Percentiles rank a stretch among this genome's conserved stretches.
Evolutionary conservation across 2,329 filamentous ascomycete genomes (phyloP).

Genomic region (Curvularia sp.): DNA sequence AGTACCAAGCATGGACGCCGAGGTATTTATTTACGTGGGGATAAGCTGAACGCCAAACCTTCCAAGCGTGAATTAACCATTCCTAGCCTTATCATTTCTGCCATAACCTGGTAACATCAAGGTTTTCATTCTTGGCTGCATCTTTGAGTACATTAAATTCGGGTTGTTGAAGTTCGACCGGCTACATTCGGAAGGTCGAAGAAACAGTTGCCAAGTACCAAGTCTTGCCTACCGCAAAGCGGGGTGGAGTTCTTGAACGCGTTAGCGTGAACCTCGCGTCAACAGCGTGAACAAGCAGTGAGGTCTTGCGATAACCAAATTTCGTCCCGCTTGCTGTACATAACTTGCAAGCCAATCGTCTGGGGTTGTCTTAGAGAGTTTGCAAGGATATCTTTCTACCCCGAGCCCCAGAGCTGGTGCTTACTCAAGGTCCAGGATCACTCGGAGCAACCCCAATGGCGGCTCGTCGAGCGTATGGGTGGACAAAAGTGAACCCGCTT

Average conservation of each 20-base stretch:
- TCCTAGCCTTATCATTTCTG: constrained; percentile 5
- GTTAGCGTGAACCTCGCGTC: constrained; percentile 8
- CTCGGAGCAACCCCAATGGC: background rate
- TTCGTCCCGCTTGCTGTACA: background rate
- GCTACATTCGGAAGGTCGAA: constrained; percentile 11
- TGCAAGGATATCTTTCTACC: background rate
- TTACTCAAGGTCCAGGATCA: background rate
- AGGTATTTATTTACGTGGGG: constrained; percentile 9
- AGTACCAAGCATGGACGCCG: background rate
- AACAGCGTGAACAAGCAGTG: constrained; percentile 2
- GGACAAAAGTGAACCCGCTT: background rate
- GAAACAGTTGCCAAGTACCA: constrained; percentile 7
- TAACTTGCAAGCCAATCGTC: background rate
- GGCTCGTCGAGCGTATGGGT: background rate
- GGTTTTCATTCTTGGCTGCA: constrained; percentile 3
- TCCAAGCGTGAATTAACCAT: constrained; percentile 7
- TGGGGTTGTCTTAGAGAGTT: background rate
- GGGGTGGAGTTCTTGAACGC: constrained; percentile 7
- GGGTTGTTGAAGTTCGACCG: constrained; percentile 4
- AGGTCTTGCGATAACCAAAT: background rate
- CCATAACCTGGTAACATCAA: background rate
- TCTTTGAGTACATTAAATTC: constrained; percentile 5
- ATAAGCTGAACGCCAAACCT: constrained; percentile 5
- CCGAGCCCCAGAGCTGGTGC: background rate
- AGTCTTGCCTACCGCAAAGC: constrained; percentile 7